phyloP scores from a whole-genome alignment of 306 rosid genomes.

The Corylus heterophylla region DNA sequence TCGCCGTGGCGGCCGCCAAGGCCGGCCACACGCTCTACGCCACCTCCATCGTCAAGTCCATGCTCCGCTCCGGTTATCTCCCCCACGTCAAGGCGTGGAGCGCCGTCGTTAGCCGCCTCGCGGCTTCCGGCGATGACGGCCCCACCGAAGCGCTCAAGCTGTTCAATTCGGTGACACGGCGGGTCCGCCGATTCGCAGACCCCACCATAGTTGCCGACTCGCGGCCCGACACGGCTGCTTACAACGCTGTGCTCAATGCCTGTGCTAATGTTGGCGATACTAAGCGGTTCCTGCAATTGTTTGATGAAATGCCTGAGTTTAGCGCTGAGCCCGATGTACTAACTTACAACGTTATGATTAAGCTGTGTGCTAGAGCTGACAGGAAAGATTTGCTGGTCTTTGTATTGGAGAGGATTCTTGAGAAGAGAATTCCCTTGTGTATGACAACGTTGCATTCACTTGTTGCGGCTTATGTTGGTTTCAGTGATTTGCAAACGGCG shows the following conservation, averaged over 20 bases:
- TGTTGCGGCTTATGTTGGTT: constrained; percentile 82
- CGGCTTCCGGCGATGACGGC: constrained; percentile 57
- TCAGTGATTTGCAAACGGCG: constrained; percentile 70
- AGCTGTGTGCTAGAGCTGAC: constrained; percentile 62
- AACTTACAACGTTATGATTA: constrained; percentile 75
- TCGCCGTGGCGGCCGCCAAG: constrained; percentile 74
- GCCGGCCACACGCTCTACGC: constrained; percentile 79
- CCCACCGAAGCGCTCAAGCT: constrained; percentile 64
- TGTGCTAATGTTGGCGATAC: constrained; percentile 76
- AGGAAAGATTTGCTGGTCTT: constrained; percentile 71
- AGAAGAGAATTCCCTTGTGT: constrained; percentile 58
- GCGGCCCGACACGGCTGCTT: constrained; percentile 80
- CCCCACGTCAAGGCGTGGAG: constrained; percentile 98
- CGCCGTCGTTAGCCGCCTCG: constrained; percentile 79
- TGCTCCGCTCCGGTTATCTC: constrained; percentile 96
- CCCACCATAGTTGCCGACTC: constrained; percentile 52
- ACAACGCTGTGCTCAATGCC: constrained; percentile 83
- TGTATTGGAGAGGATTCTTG: constrained; percentile 75
- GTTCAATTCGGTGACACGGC: constrained; percentile 56
- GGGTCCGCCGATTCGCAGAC: constrained; percentile 49
- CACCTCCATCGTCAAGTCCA: constrained; percentile 78
- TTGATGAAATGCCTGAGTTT: constrained; percentile 75
- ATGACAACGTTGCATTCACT: constrained; percentile 74
- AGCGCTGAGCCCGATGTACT: constrained; percentile 67
- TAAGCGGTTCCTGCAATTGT: constrained; percentile 68